Base-by-base conservation (phyloP, 2,329 filamentous ascomycete species). In the Beauveria sp. region DNA sequence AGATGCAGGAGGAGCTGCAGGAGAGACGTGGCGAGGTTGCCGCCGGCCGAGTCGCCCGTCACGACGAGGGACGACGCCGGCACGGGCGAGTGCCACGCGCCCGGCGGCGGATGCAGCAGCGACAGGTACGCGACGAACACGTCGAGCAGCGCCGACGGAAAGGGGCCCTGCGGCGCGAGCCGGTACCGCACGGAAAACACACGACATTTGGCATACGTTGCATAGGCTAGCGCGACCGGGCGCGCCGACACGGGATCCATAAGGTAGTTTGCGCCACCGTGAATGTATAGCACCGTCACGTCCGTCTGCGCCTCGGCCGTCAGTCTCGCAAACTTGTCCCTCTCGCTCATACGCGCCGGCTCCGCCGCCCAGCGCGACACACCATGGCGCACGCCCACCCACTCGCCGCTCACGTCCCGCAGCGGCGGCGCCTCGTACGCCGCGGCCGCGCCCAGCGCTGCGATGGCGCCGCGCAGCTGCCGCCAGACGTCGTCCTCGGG, bases 131-230 rank as follows among this genome's bases (percentile, higher is more conserved):
- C 81, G 24, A 84, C 76, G 5, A 91, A 73, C 2, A 80, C 85
- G 66, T 91, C 88, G 52, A 91, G 74, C 5, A 91, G 72, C 9
- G 86, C 86, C 0, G 85, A 77, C 0, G 88, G 88, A 67, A 91
- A 91, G 0, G 87, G 81, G 59, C 84, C 73, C 67, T 89, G 85
- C 0, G 88, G 88, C 5, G 86, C 81, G 1, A 91, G 78, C 4
- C 88, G 78, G 71, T 63, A 53, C 16, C 56, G 62, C 14, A 62
- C 62, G 8, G 57, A 56, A 22, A 61, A 62, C 10, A 52, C 55
- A 6, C 41, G 55, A 16, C 63, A 55, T 18, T 41, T 28, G 18
- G 47, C 16, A 22, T 43, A 6, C 10, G 22, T 47, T 9, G 60
- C 60, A 12, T 50, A 51, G 4, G 54, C 54, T 9, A 41, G 43